A percentile compares a stretch with the other conserved stretches of the same genome.
Conservation (phyloP, 768 basidiomycete genomes). For the Calocybe indica region DNA sequence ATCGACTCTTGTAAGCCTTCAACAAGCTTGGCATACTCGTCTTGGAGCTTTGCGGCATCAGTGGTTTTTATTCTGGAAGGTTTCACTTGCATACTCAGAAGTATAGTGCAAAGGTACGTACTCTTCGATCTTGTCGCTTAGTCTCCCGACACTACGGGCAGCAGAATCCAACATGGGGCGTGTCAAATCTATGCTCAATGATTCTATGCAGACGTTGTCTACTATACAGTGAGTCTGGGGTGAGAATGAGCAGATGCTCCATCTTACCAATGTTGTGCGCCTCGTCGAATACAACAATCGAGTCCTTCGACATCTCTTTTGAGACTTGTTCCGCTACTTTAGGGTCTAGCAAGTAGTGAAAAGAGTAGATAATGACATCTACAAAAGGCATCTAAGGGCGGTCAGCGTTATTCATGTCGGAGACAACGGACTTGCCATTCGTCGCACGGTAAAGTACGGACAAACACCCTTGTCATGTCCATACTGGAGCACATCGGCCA, state of each 20-base stretch:
- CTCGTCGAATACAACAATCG: constrained; percentile 98
- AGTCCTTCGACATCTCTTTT: constrained; percentile 94
- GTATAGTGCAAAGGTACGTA: constrained; percentile 28
- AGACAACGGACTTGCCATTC: constrained; percentile 62
- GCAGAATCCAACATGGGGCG: constrained; percentile 97
- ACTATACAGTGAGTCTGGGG: constrained; percentile 19
- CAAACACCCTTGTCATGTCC: constrained; percentile 83
- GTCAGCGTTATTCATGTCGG: constrained; percentile 4
- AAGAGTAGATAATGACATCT: constrained; percentile 96
- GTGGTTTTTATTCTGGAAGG: constrained; percentile 79
- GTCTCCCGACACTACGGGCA: constrained; percentile 74
- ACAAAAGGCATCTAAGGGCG: constrained; percentile 81
- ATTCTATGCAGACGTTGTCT: constrained; percentile 99
- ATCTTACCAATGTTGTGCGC: constrained; percentile 93
- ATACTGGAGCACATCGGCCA: constrained; percentile 88
- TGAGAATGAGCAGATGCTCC: not conserved
- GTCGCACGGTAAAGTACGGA: constrained; percentile 92
- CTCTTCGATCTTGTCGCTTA: constrained; percentile 95
- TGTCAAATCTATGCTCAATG: constrained; percentile 93
- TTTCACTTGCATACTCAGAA: constrained; percentile 1
- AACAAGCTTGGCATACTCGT: constrained; percentile 94
- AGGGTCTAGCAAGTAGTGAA: constrained; percentile 97
- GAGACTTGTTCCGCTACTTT: constrained; percentile 99
- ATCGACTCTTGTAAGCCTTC: constrained; percentile 83
- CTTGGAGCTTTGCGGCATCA: constrained; percentile 90